These are phyloP conservation scores for Lomentospora prolificans DNA, from an alignment of 2,329 filamentous ascomycete species.

Conservation along the genomic window DNA sequence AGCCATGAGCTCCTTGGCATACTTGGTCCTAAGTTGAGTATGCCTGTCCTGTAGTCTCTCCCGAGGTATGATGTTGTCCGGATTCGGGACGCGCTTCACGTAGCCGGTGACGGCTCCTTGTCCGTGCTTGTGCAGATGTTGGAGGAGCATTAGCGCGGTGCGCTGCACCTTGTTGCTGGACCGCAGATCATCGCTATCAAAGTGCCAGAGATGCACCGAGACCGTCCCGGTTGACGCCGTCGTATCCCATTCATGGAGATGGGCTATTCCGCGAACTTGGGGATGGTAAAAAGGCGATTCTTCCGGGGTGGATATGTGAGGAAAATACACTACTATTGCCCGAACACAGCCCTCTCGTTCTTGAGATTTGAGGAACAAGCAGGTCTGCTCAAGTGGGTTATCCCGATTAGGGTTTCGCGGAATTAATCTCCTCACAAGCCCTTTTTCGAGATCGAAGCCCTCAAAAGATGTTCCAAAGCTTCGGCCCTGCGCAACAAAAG, in stretches of 20 bases:
- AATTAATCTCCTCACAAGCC: conserved; percentile 64
- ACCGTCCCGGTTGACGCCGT: conserved; percentile 34
- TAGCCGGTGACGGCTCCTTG: conserved; percentile 57
- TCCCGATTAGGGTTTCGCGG: conserved; percentile 76
- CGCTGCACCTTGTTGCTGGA: conserved; percentile 43
- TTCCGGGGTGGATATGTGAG: conserved; percentile 52
- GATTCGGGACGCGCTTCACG: conserved; percentile 64
- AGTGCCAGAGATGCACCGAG: conserved; percentile 53
- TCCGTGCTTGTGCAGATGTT: conserved; percentile 64
- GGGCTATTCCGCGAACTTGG: conserved; percentile 61
- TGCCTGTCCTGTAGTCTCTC: conserved; percentile 75
- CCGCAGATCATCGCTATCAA: conserved; percentile 23
- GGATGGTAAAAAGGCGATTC: conserved; percentile 86
- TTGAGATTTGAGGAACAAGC: conserved; percentile 43
- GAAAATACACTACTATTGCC: conserved; percentile 59
- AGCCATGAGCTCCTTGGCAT: conserved; percentile 62
- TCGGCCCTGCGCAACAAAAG: conserved; percentile 29
- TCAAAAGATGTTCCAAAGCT: conserved; percentile 26
- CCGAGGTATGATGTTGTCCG: conserved; percentile 73
- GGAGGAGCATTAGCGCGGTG: conserved; percentile 59
- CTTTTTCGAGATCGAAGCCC: conserved; percentile 21
- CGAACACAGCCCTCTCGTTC: conserved; percentile 18
- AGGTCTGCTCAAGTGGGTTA: conserved; percentile 69
- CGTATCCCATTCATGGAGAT: conserved; percentile 57
- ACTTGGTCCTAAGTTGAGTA: conserved; percentile 64